Conservation (phyloP, 257 asterid species). For the Solanum chmielewskii region DNA sequence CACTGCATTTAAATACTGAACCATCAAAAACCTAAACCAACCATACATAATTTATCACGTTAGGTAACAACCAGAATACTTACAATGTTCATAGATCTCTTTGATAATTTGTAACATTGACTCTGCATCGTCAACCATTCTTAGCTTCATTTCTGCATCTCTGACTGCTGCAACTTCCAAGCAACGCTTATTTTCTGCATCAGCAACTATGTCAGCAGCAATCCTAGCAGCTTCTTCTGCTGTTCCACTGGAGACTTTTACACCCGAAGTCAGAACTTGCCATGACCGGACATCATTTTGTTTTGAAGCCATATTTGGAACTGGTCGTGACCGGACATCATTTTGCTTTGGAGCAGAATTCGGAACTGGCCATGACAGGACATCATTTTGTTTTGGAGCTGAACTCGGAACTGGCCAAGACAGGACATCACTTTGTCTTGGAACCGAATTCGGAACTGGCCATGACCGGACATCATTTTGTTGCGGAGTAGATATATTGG, state of each 20-base stretch:
- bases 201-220: conserved; percentile 35
- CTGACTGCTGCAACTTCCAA: conserved; percentile 35
- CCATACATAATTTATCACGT: neutral
- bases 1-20: neutral
- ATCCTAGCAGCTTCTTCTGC: conserved; percentile 20
- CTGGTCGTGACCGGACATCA: neutral
- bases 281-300: conserved; percentile 10
- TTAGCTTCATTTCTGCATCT: conserved; percentile 33
- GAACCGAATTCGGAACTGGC: neutral
- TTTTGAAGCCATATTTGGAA: conserved; percentile 1
- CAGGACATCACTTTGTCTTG: conserved; percentile 11
- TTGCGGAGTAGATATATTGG: conserved; percentile 15
- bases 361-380: conserved; percentile 4
- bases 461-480: conserved; percentile 4
- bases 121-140: conserved; percentile 38
- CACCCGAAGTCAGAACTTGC: conserved; percentile 4
- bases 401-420: neutral
- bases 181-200: conserved; percentile 34
- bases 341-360: conserved; percentile 11
- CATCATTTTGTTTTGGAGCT: conserved; percentile 11
- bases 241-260: conserved; percentile 7
- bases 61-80: neutral
- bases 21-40: neutral
- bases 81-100: conserved; percentile 20
- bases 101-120: conserved; percentile 11